These are phyloP conservation scores for Sclerotinia minor DNA, from an alignment of 2,329 filamentous ascomycete genomes.

Conservation along the genomic window DNA sequence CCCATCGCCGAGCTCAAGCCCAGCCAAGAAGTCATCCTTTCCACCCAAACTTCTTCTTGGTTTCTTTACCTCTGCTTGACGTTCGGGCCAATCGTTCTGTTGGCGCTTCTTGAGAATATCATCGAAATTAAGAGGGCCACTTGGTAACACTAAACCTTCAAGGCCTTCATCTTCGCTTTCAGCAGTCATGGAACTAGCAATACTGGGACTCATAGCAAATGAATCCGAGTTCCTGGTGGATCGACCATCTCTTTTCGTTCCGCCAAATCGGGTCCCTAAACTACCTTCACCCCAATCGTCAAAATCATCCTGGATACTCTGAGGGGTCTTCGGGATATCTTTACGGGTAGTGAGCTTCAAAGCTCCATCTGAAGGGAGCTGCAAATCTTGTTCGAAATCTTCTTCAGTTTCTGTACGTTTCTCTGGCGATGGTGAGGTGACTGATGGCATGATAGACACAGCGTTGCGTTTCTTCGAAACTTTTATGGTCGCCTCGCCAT, in stretches of 20 bases:
- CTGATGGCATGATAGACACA: constrained; percentile 54
- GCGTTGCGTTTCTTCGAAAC: constrained; percentile 58
- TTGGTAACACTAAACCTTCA: constrained; percentile 82
- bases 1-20: constrained; percentile 81
- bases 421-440: constrained; percentile 58
- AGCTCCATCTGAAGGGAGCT: constrained; percentile 64
- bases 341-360: constrained; percentile 61
- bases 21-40: constrained; percentile 79
- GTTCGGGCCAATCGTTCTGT: constrained; percentile 57
- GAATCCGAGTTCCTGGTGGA: constrained; percentile 83
- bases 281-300: constrained; percentile 94
- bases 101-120: constrained; percentile 74
- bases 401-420: constrained; percentile 52
- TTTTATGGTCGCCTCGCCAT: constrained; percentile 67
- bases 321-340: constrained; percentile 64
- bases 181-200: constrained; percentile 84
- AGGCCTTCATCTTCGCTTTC: constrained; percentile 95
- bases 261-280: constrained; percentile 84
- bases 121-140: constrained; percentile 78
- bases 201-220: constrained; percentile 87
- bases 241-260: constrained; percentile 75
- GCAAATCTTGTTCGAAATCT: constrained; percentile 71
- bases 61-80: constrained; percentile 46
- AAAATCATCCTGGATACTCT: constrained; percentile 68
- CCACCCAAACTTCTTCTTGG: constrained; percentile 32